Evolutionary conservation across 2,329 filamentous ascomycete species (phyloP).

Genomic region (Fusarium falciforme): DNA sequence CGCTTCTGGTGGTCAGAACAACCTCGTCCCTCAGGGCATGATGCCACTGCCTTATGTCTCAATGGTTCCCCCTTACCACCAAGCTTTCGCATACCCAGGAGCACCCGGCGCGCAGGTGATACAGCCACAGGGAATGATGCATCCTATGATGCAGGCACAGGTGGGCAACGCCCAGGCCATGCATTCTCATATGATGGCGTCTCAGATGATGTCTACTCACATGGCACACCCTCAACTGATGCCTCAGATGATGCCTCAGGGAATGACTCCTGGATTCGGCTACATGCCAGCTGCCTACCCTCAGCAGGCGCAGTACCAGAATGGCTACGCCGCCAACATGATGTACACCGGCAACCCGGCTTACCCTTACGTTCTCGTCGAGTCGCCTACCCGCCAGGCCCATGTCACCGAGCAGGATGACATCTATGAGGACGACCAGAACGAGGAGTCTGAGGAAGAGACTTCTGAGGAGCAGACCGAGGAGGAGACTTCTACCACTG

Average conservation of each 20-base stretch:
- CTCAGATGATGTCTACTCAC: conserved; percentile 1
- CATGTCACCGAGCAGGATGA: not conserved
- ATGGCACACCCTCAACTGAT: not conserved
- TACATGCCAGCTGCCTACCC: conserved; percentile 5
- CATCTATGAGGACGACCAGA: not conserved
- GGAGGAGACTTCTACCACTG: not conserved
- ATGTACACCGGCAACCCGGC: not conserved
- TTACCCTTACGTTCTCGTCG: not conserved
- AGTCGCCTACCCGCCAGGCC: not conserved
- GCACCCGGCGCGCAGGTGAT: not conserved
- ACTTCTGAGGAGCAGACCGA: not conserved
- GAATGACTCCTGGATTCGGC: not conserved
- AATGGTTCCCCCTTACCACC: not conserved
- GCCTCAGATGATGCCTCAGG: not conserved
- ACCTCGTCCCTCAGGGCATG: not conserved
- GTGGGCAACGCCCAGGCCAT: not conserved
- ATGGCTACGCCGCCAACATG: not conserved
- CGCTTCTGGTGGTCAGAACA: not conserved
- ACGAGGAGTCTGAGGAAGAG: conserved; percentile 5
- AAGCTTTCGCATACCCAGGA: conserved; percentile 3
- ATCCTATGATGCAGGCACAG: not conserved
- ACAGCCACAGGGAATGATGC: not conserved
- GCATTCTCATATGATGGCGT: not conserved
- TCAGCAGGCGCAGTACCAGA: not conserved
- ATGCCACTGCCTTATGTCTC: not conserved